Evolutionary conservation across 2,329 filamentous ascomycete genomes (phyloP).

Genomic region (Fusarium nurragi): DNA sequence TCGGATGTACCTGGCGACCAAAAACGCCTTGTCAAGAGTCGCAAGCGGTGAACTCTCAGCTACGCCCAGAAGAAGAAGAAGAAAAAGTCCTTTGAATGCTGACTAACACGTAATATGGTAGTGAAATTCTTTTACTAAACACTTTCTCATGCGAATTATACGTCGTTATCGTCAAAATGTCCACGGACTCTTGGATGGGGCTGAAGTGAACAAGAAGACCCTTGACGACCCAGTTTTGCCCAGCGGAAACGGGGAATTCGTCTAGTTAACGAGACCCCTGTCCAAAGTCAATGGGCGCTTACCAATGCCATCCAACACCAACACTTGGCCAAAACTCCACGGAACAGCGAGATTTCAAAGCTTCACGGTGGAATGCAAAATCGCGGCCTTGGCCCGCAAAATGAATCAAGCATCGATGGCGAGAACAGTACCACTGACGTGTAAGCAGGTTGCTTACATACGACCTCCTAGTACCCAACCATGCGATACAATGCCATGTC

Average conservation of each 20-base stretch:
- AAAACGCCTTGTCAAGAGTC: slow-evolving; percentile 7
- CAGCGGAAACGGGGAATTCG: background rate
- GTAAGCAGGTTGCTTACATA: background rate
- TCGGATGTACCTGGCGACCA: background rate
- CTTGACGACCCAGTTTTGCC: slow-evolving; percentile 1
- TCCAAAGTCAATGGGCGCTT: background rate
- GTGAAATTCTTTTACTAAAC: background rate
- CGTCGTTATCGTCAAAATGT: background rate
- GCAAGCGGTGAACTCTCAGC: background rate
- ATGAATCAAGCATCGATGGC: background rate
- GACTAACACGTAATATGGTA: background rate
- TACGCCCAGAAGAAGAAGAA: background rate
- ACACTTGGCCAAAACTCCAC: background rate
- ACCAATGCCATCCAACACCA: slow-evolving; percentile 7
- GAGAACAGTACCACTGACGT: background rate
- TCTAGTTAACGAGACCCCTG: background rate
- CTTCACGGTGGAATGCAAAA: background rate
- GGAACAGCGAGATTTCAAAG: slow-evolving; percentile 20
- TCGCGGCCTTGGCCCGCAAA: too few species aligned
- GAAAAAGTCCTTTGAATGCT: background rate
- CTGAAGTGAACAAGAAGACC: background rate
- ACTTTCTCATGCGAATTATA: background rate
- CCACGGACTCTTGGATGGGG: background rate
- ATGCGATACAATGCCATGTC: background rate
- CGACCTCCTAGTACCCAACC: too few species aligned